Conservation (phyloP, 176 grass and related monocot species). For the Tillandsia fasciculata region DNA sequence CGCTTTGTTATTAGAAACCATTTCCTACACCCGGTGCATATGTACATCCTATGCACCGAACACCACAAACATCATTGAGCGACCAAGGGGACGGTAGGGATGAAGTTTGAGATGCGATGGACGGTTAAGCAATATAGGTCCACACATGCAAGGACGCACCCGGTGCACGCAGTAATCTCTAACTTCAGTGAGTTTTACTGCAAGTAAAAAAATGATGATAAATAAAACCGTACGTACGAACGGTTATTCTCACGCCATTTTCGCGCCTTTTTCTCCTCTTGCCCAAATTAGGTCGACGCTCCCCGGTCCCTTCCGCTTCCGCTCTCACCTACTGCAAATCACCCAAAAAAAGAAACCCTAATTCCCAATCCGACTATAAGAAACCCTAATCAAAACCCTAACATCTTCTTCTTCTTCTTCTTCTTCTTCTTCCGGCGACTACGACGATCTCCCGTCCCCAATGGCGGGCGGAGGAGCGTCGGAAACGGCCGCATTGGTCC, state of each 20-base stretch:
- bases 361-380: too few species aligned
- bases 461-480: neutral
- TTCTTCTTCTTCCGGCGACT: neutral
- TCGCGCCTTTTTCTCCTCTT: neutral
- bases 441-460: neutral
- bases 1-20: too few species aligned
- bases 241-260: neutral
- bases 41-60: too few species aligned
- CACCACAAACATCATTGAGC: too few species aligned
- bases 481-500: conserved; percentile 1
- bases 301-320: neutral
- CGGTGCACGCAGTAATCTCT: too few species aligned
- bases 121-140: too few species aligned
- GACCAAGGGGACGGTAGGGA: too few species aligned
- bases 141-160: too few species aligned
- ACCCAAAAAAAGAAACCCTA: too few species aligned
- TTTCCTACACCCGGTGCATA: too few species aligned
- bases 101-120: neutral
- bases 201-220: neutral
- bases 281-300: neutral
- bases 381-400: neutral
- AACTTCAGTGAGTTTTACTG: neutral
- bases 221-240: neutral
- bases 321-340: neutral
- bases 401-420: neutral